Percentiles rank a stretch among this genome's conserved stretches.
phyloP scores from a whole-genome alignment of 108 stramenopile species.

The Craspedostauros australis region DNA sequence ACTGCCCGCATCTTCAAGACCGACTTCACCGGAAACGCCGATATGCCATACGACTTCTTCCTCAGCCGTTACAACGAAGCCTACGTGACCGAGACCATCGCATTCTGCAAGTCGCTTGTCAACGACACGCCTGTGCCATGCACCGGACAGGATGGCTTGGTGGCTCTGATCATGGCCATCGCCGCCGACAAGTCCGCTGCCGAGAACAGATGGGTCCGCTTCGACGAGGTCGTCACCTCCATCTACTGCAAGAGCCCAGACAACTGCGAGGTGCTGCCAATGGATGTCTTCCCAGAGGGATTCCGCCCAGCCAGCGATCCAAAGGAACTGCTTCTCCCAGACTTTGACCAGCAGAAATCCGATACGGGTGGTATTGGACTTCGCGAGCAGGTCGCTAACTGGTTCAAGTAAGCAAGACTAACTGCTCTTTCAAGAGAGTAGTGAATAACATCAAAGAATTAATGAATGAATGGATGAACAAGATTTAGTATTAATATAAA shows the following conservation, averaged over 20 bases:
- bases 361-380: not conserved
- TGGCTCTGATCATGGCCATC: slow-evolving; percentile 93
- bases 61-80: slow-evolving; percentile 93
- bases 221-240: slow-evolving; percentile 67
- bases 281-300: slow-evolving; percentile 61
- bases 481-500: no score
- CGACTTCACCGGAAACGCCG: slow-evolving; percentile 94
- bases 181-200: slow-evolving; percentile 87
- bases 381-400: slow-evolving; percentile 6
- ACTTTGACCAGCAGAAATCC: slow-evolving; percentile 47
- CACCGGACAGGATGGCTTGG: slow-evolving; percentile 93
- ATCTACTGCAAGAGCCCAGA: slow-evolving; percentile 66
- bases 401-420: slow-evolving; percentile 15
- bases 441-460: no score
- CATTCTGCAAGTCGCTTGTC: slow-evolving; percentile 90
- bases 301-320: slow-evolving; percentile 58
- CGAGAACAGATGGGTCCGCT: slow-evolving; percentile 83
- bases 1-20: slow-evolving; percentile 84
- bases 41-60: slow-evolving; percentile 98
- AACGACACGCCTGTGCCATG: slow-evolving; percentile 89
- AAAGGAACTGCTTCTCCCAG: slow-evolving; percentile 53
- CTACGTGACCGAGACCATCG: slow-evolving; percentile 86
- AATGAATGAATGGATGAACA: not conserved
- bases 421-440: no score
- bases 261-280: slow-evolving; percentile 52